These are phyloP conservation scores for Achaetomium macrosporum DNA, from an alignment of 2,329 filamentous ascomycete genomes.

Conservation along the genomic window DNA sequence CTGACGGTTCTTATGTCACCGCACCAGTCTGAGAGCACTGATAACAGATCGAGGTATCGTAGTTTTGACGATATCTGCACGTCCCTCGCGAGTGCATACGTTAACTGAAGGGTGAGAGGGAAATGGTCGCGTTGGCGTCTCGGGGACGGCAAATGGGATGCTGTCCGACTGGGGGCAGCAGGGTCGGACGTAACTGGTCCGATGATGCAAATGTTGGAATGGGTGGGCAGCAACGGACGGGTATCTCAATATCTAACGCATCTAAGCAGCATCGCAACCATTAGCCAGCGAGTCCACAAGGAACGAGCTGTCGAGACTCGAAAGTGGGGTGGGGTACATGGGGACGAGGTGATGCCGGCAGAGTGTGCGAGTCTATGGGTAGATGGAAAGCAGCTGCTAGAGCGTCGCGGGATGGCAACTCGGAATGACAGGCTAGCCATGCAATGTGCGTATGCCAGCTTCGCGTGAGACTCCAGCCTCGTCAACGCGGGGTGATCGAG, in stretches of 20 bases:
- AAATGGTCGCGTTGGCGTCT: background rate
- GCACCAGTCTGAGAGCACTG: constrained; percentile 20
- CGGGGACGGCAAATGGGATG: background rate
- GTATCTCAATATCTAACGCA: constrained; percentile 25
- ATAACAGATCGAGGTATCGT: background rate
- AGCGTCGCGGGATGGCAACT: too few relatives aligned
- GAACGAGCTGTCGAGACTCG: background rate
- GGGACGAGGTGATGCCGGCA: too few relatives aligned
- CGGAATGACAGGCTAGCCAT: too few relatives aligned
- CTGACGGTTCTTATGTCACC: constrained; percentile 24
- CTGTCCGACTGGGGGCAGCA: background rate
- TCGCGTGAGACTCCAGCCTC: too few relatives aligned
- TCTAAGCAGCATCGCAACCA: constrained; percentile 1
- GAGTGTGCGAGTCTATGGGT: too few relatives aligned
- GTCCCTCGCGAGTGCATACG: constrained; percentile 11
- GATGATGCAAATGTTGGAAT: constrained; percentile 14
- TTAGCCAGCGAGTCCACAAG: constrained; percentile 12
- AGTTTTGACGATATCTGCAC: background rate
- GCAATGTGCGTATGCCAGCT: too few relatives aligned
- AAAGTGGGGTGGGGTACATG: constrained; percentile 1
- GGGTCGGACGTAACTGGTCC: constrained; percentile 2
- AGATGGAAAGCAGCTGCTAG: too few relatives aligned
- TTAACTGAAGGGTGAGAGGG: background rate
- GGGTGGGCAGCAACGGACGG: constrained; percentile 16
- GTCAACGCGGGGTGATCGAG: too few relatives aligned